Base-by-base conservation (phyloP, 2,329 filamentous ascomycete genomes). In the Trichoderma sp. region DNA sequence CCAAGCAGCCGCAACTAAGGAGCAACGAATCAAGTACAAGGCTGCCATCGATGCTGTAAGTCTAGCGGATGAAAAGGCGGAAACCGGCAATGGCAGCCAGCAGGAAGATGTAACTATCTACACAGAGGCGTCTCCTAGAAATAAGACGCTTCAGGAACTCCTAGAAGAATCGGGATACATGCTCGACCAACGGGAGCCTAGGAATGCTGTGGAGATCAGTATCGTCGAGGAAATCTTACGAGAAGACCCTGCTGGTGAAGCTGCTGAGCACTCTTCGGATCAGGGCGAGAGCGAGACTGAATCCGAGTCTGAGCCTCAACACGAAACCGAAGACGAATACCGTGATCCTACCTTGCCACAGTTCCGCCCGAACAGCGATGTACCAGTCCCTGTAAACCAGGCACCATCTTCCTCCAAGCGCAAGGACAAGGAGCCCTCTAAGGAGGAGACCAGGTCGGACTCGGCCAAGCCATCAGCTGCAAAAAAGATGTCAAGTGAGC, bases 281-380 rank as follows among this genome's bases (percentile, higher is more conserved):
- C 39, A 30, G 17, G 68, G 69, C 28, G 70, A 68, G 15, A 73
- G 71, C 53, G 73, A 67, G 8, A 68, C 73, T 4, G 75, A 75
- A n/a, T 68, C 74, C 6, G 66, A 72, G 47, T 73, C 76, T 11
- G 67, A 73, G 32, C 67, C 65, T 8, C 65, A 73, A 26, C 66
- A 63, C 6, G 75, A 75, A 17, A 65, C 78, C 15, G 72, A 74
- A 32, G 76, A 74, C 28, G 75, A 75, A 39, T 78, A 82, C 53
- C 81, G 83, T 8, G 91, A 93, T 75, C 88, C 88, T 8, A 92
- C 90, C 0, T 83, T 92, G 79, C 91, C 91, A 9, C 91, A 93
- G 75, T 92, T 92, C 77, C 85, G 88, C 6, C 90, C 90, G n/a
- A 87, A 91, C 74, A 83, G 80, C 36, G 30, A 62, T 6, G 9